Evolutionary conservation across 108 stramenopile species (phyloP).

Genomic region (Schizochytrium sp.): DNA sequence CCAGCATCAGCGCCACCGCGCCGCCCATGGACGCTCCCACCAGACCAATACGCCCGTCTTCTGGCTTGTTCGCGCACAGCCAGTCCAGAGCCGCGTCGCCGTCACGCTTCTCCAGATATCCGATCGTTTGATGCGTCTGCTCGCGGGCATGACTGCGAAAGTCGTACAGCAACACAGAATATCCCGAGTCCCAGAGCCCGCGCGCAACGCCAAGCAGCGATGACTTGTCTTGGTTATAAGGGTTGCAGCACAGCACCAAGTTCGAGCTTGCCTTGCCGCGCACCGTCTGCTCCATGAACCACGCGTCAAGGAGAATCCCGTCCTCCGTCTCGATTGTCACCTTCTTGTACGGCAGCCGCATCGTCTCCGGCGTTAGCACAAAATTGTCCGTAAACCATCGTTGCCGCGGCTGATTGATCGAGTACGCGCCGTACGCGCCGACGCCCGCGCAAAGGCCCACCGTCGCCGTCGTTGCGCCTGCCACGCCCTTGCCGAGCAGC

Average conservation of each 20-base stretch:
- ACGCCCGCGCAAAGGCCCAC: background rate
- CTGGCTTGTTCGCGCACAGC: background rate
- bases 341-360: slow-evolving; percentile 1
- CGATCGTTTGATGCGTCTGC: slow-evolving; percentile 2
- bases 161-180: background rate
- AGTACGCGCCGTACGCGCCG: background rate
- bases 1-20: background rate
- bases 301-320: background rate
- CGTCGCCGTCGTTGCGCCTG: background rate
- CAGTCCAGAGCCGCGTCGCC: slow-evolving; percentile 10
- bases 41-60: background rate
- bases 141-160: background rate
- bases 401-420: slow-evolving; percentile 6
- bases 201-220: background rate
- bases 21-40: slow-evolving; percentile 13
- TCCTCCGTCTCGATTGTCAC: background rate
- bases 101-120: background rate
- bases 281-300: slow-evolving; percentile 16
- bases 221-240: slow-evolving; percentile 2
- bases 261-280: background rate
- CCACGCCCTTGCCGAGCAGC: slow-evolving; percentile 15
- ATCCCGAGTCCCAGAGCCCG: background rate
- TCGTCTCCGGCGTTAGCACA: slow-evolving; percentile 10
- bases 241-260: slow-evolving; percentile 17
- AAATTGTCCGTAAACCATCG: slow-evolving; percentile 13